Evolutionary conservation across 2,329 filamentous ascomycete species (phyloP).

Genomic region (Fusarium hostae): DNA sequence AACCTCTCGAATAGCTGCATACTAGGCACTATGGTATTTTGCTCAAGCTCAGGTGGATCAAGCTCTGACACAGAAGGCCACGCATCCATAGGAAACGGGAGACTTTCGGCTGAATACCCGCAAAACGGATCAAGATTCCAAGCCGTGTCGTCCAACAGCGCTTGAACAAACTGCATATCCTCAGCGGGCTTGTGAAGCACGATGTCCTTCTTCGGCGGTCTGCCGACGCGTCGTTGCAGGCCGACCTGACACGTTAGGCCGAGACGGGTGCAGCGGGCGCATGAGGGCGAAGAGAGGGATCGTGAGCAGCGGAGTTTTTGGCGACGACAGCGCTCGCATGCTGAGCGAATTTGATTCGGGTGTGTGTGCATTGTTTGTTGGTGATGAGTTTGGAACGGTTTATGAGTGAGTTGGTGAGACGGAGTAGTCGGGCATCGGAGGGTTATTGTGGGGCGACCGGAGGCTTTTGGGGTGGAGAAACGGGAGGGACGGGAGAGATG

Average conservation of each 20-base stretch:
- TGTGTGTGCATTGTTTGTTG: constrained; percentile 40
- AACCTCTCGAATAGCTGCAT: constrained; percentile 34
- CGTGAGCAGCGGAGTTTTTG: constrained; percentile 50
- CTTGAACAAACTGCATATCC: constrained; percentile 31
- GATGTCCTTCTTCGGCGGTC: constrained; percentile 43
- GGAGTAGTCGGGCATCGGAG: constrained; percentile 28
- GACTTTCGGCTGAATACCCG: constrained; percentile 5
- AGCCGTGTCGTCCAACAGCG: constrained; percentile 24
- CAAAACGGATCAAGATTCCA: constrained; percentile 36
- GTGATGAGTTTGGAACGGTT: background rate
- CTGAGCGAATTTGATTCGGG: constrained; percentile 48
- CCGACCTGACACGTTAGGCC: constrained; percentile 44
- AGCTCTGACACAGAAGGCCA: constrained; percentile 34
- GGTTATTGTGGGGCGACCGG: constrained; percentile 29
- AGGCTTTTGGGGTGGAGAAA: constrained; percentile 21
- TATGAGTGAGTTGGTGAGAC: background rate
- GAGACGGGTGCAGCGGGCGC: constrained; percentile 46
- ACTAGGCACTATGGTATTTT: constrained; percentile 13
- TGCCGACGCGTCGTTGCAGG: constrained; percentile 47
- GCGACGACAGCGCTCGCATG: constrained; percentile 49
- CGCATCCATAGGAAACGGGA: constrained; percentile 36
- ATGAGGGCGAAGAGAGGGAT: constrained; percentile 36
- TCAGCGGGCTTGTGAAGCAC: constrained; percentile 9
- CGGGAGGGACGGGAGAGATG: background rate
- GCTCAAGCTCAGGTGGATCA: constrained; percentile 4